These are phyloP conservation scores for Lepiota venenata DNA, from an alignment of 768 basidiomycete genomes.

Conservation along the genomic window DNA sequence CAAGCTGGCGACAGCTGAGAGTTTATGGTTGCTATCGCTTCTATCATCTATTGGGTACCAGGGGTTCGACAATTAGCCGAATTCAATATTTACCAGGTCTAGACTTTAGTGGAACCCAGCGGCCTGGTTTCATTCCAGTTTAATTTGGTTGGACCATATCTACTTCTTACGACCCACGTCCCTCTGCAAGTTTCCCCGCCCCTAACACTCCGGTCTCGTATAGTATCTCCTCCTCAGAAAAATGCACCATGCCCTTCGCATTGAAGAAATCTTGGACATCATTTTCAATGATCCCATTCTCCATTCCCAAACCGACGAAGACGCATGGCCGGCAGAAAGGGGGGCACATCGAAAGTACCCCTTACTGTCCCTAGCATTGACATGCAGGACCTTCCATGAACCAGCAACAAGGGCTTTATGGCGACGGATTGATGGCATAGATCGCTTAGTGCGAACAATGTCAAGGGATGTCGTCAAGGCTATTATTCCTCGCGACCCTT, in stretches of 20 bases:
- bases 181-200: no score
- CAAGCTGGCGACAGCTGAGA: no score
- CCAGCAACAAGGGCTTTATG: neutral
- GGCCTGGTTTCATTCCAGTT: no score
- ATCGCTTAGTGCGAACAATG: neutral
- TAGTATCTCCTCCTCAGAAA: no score
- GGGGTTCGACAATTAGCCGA: no score
- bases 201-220: no score
- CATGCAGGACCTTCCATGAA: conserved; percentile 4
- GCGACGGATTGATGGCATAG: neutral
- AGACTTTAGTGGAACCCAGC: no score
- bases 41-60: no score
- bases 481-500: neutral
- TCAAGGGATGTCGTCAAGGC: neutral
- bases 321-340: neutral
- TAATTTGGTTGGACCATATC: no score
- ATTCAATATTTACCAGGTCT: no score
- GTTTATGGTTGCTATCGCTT: no score
- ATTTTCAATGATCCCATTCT: conserved; percentile 3
- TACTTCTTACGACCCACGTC: no score
- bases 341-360: neutral
- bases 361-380: neutral
- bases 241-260: neutral
- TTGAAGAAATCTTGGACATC: neutral
- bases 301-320: neutral